phyloP scores from a whole-genome alignment of 495 filamentous ascomycete species.

The Trichocladium antarcticum region DNA sequence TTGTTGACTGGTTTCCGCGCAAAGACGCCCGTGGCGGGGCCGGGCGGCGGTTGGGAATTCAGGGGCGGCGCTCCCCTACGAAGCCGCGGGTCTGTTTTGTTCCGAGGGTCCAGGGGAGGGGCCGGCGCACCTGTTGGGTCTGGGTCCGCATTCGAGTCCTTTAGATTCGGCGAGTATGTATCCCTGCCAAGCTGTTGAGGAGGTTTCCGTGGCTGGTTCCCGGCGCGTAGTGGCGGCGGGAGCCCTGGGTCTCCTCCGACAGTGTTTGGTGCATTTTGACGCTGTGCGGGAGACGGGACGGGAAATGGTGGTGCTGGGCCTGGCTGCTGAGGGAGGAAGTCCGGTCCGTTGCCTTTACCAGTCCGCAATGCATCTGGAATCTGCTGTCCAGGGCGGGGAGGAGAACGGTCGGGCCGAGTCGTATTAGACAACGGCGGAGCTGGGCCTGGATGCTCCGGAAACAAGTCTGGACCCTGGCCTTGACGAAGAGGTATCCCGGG shows the following conservation, averaged over 20 bases:
- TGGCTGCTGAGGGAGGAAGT: neutral
- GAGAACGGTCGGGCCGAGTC: too few species aligned
- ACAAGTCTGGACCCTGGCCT: too few species aligned
- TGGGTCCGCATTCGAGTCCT: neutral
- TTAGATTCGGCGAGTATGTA: neutral
- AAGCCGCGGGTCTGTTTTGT: neutral
- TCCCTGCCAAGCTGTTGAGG: neutral
- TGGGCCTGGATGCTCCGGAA: too few species aligned
- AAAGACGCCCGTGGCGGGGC: neutral
- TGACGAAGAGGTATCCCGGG: neutral
- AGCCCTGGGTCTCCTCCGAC: neutral
- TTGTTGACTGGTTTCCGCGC: slow-evolving; percentile 4
- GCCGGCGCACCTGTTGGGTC: neutral
- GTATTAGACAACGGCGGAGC: too few species aligned
- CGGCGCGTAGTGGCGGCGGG: neutral
- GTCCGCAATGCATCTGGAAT: too few species aligned
- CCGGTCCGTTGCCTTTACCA: neutral
- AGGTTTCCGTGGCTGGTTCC: neutral
- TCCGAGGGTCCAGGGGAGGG: neutral
- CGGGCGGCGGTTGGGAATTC: neutral
- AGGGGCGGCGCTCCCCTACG: neutral
- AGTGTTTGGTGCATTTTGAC: neutral
- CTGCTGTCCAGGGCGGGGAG: too few species aligned
- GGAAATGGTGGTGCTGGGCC: slow-evolving; percentile 1
- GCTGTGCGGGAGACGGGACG: neutral